A percentile compares a stretch with the other conserved stretches of the same genome.
Evolutionary conservation across 2,329 filamentous ascomycete species (phyloP).

Genomic region (Nannizziopsis arthrosporioides): DNA sequence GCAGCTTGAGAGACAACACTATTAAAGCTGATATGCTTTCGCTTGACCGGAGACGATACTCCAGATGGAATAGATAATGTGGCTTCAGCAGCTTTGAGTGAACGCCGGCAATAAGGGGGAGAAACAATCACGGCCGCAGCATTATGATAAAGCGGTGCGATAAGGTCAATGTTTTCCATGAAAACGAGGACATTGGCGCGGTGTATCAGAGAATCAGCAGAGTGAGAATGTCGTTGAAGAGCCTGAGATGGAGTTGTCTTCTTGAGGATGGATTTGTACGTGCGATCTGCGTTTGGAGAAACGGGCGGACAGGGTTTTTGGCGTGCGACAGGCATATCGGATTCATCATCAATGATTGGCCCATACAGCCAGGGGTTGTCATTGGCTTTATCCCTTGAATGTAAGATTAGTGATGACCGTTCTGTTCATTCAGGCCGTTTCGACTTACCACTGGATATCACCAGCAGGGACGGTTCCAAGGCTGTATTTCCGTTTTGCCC

Average conservation of each 20-base stretch:
- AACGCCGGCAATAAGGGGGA: conserved; percentile 57
- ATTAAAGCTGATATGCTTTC: conserved; percentile 90
- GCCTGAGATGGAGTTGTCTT: conserved; percentile 93
- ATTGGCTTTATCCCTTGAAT: conserved; percentile 79
- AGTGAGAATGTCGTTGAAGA: conserved; percentile 81
- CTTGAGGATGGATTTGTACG: conserved; percentile 84
- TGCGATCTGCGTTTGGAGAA: conserved; percentile 53
- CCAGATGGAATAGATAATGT: conserved; percentile 53
- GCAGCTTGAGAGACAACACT: conserved; percentile 94
- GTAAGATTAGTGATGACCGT: neutral
- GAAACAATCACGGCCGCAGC: conserved; percentile 49
- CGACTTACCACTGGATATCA: conserved; percentile 70
- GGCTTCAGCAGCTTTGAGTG: conserved; percentile 20
- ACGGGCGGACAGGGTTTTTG: conserved; percentile 46
- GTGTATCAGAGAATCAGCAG: conserved; percentile 76
- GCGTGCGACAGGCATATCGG: conserved; percentile 37
- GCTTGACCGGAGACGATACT: conserved; percentile 50
- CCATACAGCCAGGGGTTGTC: conserved; percentile 98
- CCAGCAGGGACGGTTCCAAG: conserved; percentile 82
- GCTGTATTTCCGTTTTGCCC: conserved; percentile 84
- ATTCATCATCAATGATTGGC: conserved; percentile 49
- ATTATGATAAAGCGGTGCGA: conserved; percentile 46
- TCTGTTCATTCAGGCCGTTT: neutral
- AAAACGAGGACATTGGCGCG: conserved; percentile 79
- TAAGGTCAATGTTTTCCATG: conserved; percentile 40